Evolutionary conservation across 202 grass and related monocot genomes (phyloP), one percentile per base, ranked within the genome.

Genomic region (Carex sylvatica): DNA sequence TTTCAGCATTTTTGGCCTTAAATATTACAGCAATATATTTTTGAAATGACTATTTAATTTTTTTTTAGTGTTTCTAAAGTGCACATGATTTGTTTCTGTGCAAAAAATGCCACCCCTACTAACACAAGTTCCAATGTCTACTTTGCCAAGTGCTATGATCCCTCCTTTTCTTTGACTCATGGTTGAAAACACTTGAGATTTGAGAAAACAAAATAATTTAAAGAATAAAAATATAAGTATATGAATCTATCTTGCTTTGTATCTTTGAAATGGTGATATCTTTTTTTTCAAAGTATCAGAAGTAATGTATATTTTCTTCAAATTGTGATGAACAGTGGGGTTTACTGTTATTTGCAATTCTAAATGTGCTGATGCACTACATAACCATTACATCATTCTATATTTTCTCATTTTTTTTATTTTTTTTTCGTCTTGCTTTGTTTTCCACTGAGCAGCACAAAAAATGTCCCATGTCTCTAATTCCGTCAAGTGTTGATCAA

Each of bases 401-500:
- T 79, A 79, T 47, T 70, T 81, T 74, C 16, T 30, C 1, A 70
- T 66, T 83, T 31, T 38, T 10, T 74, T 9, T 66, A 78, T 31
- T 38, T 10, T 74, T 9, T 61, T 74, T 71, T 23, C 26, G 12
- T 60, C 10, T 54, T 56, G 14, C 68, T 67, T 71, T 0, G 5
- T 20, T 70, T 78, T 59, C 28, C 20, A 68, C n/a, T 62, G 24
- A 61, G 10, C 96, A 99, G 96, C 91, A 99, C 78, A 99, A 93
- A 80, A 91, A 79, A 62, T 99, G 96, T 18, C 96, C 96, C 4
- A 59, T 91, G 44, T 96, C 96, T 0, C 82, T 93, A 81, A 89
- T 99, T 85, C 89, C 91, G 64, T 86, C 93, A 12, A 82, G 56
- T 51, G 86, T 92, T 76, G 96, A 99, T 82, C 91, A 99, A 81